phyloP scores from a whole-genome alignment of 2,329 filamentous ascomycete species.

The Xylaria digitata region DNA sequence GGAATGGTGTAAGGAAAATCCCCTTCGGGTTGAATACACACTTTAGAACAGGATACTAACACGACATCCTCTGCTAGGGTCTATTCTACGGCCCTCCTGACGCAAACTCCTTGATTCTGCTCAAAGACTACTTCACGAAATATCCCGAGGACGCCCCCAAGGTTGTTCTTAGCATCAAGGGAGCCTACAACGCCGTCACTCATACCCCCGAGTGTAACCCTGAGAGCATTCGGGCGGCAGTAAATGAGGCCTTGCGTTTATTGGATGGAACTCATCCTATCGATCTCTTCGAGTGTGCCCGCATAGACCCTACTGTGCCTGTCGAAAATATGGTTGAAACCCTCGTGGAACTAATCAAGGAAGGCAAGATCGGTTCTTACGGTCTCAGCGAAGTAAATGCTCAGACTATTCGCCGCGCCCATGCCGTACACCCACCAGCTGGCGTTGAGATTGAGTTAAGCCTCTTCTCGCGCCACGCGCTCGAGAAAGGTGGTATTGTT shows the following conservation, averaged over 20 bases:
- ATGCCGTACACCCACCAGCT: constrained; percentile 65
- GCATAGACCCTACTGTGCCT: constrained; percentile 55
- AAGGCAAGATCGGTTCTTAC: constrained; percentile 48
- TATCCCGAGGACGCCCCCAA: constrained; percentile 62
- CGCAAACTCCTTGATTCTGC: constrained; percentile 59
- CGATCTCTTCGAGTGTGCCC: constrained; percentile 62
- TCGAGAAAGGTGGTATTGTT: constrained; percentile 57
- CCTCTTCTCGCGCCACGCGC: constrained; percentile 65
- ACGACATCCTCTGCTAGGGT: not conserved
- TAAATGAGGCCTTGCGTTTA: constrained; percentile 58
- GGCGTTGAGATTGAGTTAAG: constrained; percentile 71
- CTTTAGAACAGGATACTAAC: not conserved
- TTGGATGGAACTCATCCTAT: constrained; percentile 59
- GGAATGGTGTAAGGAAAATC: constrained; percentile 29
- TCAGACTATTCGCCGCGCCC: constrained; percentile 55
- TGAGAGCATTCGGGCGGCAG: constrained; percentile 54
- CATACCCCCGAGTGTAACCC: constrained; percentile 54
- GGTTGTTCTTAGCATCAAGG: constrained; percentile 64
- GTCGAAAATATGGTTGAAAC: constrained; percentile 49
- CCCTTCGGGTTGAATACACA: no score
- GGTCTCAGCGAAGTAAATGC: constrained; percentile 52
- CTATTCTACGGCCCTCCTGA: constrained; percentile 56
- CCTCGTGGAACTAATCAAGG: constrained; percentile 48
- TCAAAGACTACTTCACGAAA: constrained; percentile 62
- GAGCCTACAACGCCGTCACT: constrained; percentile 52